Conservation (phyloP, 2,329 filamentous ascomycete genomes). For the Neonectria ditissima region DNA sequence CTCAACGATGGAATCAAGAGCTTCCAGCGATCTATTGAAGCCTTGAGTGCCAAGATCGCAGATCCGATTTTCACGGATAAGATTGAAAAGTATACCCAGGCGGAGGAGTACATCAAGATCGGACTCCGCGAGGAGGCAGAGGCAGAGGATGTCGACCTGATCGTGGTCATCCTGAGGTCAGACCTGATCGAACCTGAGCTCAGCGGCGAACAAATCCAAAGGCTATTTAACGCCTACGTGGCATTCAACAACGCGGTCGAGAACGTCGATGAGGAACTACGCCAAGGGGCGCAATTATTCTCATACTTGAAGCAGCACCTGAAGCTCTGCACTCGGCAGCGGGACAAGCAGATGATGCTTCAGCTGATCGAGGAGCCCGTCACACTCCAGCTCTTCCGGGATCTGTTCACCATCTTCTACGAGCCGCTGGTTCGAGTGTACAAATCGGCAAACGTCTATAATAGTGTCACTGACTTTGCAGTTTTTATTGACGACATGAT, state of each 20-base stretch:
- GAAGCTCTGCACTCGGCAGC: conserved; percentile 89
- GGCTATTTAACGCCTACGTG: conserved; percentile 93
- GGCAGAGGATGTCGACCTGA: conserved; percentile 81
- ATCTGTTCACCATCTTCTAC: conserved; percentile 98
- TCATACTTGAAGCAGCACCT: conserved; percentile 94
- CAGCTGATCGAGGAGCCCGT: conserved; percentile 94
- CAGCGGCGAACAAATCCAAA: conserved; percentile 79
- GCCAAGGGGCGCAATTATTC: conserved; percentile 90
- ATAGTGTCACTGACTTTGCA: conserved; percentile 95
- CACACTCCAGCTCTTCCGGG: conserved; percentile 95
- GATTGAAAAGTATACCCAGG: conserved; percentile 81
- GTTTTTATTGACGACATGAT: conserved; percentile 95
- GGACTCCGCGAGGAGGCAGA: conserved; percentile 79
- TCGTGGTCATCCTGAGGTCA: conserved; percentile 86
- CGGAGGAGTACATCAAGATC: conserved; percentile 80
- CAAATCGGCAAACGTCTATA: conserved; percentile 98
- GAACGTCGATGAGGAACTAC: conserved; percentile 88
- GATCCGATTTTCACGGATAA: conserved; percentile 84
- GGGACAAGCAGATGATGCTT: conserved; percentile 98
- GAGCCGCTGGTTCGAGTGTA: conserved; percentile 97
- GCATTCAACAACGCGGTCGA: conserved; percentile 96
- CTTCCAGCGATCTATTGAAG: conserved; percentile 88
- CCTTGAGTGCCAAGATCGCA: conserved; percentile 80
- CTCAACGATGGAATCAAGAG: conserved; percentile 89
- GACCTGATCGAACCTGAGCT: conserved; percentile 80